Evolutionary conservation across 192 early-diverging fungal species (phyloP).

Genomic region (Chytriomyces sp.): DNA sequence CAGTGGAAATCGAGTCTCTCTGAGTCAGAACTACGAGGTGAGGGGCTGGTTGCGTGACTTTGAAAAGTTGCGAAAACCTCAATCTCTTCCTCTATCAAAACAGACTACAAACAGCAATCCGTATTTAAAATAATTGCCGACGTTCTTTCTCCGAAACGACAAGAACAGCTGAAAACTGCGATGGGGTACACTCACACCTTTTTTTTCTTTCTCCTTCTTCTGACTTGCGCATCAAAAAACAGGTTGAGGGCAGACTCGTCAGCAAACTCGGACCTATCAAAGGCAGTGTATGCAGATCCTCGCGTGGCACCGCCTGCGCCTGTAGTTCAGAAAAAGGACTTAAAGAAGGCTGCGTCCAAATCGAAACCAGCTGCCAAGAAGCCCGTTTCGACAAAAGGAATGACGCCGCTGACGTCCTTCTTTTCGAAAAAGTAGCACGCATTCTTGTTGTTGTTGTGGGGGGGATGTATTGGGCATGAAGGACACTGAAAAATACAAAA

Average conservation of each 20-base stretch:
- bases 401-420: constrained; percentile 15
- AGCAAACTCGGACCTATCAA: not conserved
- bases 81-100: not conserved
- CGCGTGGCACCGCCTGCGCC: constrained; percentile 3
- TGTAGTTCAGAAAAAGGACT: not conserved
- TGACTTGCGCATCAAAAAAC: not conserved
- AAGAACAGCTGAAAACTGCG: not conserved
- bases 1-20: constrained; percentile 12
- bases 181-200: not conserved
- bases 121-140: constrained; percentile 4
- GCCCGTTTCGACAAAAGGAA: constrained; percentile 15
- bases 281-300: constrained; percentile 16
- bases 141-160: constrained; percentile 6
- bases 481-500: not conserved
- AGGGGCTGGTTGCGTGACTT: not conserved
- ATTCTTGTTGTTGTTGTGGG: not conserved
- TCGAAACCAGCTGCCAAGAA: constrained; percentile 4
- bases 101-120: not conserved
- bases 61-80: not conserved
- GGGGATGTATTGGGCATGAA: not conserved
- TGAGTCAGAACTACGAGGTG: not conserved
- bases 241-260: not conserved
- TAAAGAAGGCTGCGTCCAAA: not conserved
- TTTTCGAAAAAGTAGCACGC: constrained; percentile 5
- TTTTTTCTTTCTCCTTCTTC: not conserved